Evolutionary conservation across 345 rosid genomes (phyloP).

Genomic region (Moricandia moricandioides): DNA sequence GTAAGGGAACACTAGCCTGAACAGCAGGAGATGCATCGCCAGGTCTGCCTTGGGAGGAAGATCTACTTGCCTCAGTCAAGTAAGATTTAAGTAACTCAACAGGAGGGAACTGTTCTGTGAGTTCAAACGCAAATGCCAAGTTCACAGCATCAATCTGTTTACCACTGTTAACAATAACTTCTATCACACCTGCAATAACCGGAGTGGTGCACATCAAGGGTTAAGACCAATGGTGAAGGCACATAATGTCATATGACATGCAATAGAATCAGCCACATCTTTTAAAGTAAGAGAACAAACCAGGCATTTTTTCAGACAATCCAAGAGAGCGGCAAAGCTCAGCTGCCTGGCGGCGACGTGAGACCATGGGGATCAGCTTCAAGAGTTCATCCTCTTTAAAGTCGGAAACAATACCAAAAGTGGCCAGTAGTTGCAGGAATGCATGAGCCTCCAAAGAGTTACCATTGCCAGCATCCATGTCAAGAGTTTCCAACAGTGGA

Average conservation of each 20-base stretch:
- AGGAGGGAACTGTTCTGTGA: conserved; percentile 76
- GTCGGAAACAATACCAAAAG: conserved; percentile 81
- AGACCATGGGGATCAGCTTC: conserved; percentile 92
- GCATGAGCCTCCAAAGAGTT: conserved; percentile 99
- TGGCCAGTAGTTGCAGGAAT: conserved; percentile 89
- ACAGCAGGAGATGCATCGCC: conserved; percentile 59
- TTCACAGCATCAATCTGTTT: conserved; percentile 98
- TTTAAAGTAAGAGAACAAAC: conserved; percentile 46
- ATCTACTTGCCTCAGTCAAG: conserved; percentile 76
- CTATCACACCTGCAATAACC: conserved; percentile 63
- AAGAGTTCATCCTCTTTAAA: conserved; percentile 67
- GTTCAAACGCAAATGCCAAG: conserved; percentile 92
- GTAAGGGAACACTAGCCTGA: conserved; percentile 51
- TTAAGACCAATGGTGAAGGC: conserved; percentile 15
- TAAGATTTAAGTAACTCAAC: conserved; percentile 76
- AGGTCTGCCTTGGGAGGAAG: conserved; percentile 60
- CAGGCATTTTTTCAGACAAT: conserved; percentile 89
- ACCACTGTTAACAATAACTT: conserved; percentile 74
- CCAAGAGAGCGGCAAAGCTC: conserved; percentile 91
- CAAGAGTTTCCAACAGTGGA: conserved; percentile 74
- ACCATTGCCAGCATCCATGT: conserved; percentile 83
- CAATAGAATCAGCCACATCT: neutral
- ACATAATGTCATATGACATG: neutral
- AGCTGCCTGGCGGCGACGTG: conserved; percentile 98
- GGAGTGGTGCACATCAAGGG: neutral